Base-by-base conservation (phyloP, 2,329 filamentous ascomycete species). In the Diaporthe eres region DNA sequence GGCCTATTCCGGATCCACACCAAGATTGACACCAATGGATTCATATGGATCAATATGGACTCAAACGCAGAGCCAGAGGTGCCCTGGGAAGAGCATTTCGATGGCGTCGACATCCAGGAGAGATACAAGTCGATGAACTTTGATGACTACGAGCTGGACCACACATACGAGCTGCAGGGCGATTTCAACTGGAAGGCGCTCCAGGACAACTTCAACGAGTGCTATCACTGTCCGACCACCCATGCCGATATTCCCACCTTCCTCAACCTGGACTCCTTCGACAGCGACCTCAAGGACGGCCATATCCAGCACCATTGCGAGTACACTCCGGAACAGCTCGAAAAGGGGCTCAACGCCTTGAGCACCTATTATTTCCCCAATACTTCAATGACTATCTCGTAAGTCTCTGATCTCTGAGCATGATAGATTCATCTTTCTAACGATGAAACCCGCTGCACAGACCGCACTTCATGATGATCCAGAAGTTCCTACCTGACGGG, bases 21-120 rank as follows among this genome's bases (percentile, higher is more conserved):
- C 8, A 85, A 85, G 55, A 78, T 88, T 44, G 87, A 88, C 77
- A 73, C 72, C 31, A 83, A 84, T 31, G 86, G 86, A 22, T 89
- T 89, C 77, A 80, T 89, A 63, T 89, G 87, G 85, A 83, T 88
- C 71, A 89, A 89, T 78, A 79, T 89, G 34, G 86, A 89, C 68
- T 79, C 81, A 12, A 75, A 60, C 0, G 81, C 77, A 74, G 80
- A 76, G 77, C 87, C 79, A 0, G 82, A 85, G 44, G 80, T 87
- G 7, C 74, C 82, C 9, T 88, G 86, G 87, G 82, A 84, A 77
- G 83, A 86, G 13, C 83, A 87, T 71, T 86, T 87, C 74, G 78
- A 78, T 2, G 81, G 78, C 2, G 79, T 81, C 2, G 79, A 82
- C 51, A 68, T 76, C 51, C 77, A 80, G 58, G 76, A 77, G 15